These are phyloP conservation scores for Cryptococcus sp. DNA, from an alignment of 1,284 basidiomycete genomes.

Conservation along the genomic window DNA sequence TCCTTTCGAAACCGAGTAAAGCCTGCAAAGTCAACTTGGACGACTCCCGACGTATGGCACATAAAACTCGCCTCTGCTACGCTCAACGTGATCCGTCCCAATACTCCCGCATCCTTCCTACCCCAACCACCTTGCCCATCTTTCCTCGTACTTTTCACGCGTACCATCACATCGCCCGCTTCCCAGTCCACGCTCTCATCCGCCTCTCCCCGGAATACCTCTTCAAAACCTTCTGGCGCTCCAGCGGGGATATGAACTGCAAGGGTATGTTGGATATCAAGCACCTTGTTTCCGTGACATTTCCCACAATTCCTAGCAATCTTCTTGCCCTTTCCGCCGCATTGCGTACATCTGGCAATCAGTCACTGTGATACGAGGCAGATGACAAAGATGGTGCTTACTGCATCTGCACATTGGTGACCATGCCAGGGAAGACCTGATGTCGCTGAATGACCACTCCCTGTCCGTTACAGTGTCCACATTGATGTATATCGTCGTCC, in stretches of 20 bases:
- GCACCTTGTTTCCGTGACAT: slow-evolving; percentile 73
- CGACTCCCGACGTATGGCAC: not conserved
- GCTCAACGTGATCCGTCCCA: slow-evolving; percentile 83
- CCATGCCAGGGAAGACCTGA: slow-evolving; percentile 94
- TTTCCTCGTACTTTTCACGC: slow-evolving; percentile 64
- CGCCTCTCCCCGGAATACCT: slow-evolving; percentile 85
- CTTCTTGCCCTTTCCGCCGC: slow-evolving; percentile 71
- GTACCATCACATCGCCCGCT: slow-evolving; percentile 79
- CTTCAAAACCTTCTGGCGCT: slow-evolving; percentile 84
- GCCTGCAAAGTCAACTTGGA: slow-evolving; percentile 25
- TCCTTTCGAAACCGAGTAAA: slow-evolving; percentile 52
- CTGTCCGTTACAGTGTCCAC: slow-evolving; percentile 70
- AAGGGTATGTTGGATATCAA: slow-evolving; percentile 59
- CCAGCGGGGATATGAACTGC: slow-evolving; percentile 75
- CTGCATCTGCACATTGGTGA: slow-evolving; percentile 51
- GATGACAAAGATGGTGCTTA: slow-evolving; percentile 21
- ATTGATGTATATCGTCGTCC: slow-evolving; percentile 74
- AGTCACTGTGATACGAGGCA: slow-evolving; percentile 26
- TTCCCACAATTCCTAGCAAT: slow-evolving; percentile 70
- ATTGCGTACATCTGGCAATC: slow-evolving; percentile 62
- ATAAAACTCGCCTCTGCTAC: slow-evolving; percentile 67
- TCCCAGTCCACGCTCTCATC: slow-evolving; percentile 92
- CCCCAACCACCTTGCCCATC: slow-evolving; percentile 67
- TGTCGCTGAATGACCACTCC: slow-evolving; percentile 80
- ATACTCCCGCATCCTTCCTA: slow-evolving; percentile 78